Percentiles rank a stretch among this genome's conserved stretches.
phyloP scores from a whole-genome alignment of 257 asterid genomes.

The Verbena officinalis region DNA sequence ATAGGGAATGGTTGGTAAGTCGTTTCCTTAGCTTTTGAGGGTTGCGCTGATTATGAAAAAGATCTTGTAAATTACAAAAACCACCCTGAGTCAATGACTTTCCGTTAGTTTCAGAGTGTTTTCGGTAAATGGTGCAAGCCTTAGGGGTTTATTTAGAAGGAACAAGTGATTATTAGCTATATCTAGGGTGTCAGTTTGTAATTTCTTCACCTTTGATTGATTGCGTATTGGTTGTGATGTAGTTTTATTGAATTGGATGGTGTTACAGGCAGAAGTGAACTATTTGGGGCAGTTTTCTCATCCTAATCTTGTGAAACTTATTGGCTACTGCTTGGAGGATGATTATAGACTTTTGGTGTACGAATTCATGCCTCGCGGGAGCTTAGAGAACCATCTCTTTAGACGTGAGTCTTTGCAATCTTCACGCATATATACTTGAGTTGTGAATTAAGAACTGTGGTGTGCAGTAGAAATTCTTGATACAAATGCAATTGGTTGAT shows the following conservation, averaged over 20 bases:
- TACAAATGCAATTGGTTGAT: slow-evolving; percentile 1
- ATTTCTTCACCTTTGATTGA: slow-evolving; percentile 17
- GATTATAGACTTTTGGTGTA: slow-evolving; percentile 58
- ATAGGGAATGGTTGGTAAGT: slow-evolving; percentile 89
- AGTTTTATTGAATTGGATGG: background rate
- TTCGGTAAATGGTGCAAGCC: background rate
- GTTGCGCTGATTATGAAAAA: too few relatives aligned
- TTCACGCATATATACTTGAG: too few relatives aligned
- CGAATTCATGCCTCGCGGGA: slow-evolving; percentile 67
- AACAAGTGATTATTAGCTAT: background rate
- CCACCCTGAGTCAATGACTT: too few relatives aligned
- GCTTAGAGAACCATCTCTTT: slow-evolving; percentile 72
- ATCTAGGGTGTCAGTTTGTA: background rate
- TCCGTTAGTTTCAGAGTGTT: too few relatives aligned
- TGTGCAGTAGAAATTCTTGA: slow-evolving; percentile 3
- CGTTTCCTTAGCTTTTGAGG: background rate
- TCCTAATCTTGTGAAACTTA: slow-evolving; percentile 60
- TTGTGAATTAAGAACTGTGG: background rate
- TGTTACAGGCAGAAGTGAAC: slow-evolving; percentile 58
- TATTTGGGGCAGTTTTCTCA: slow-evolving; percentile 63
- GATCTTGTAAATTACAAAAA: too few relatives aligned
- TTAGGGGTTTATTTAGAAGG: background rate
- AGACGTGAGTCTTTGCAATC: slow-evolving; percentile 80
- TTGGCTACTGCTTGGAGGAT: slow-evolving; percentile 71
- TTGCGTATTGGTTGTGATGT: background rate